Conservation (phyloP, 2,329 filamentous ascomycete species). For the Sclerotinia minor region DNA sequence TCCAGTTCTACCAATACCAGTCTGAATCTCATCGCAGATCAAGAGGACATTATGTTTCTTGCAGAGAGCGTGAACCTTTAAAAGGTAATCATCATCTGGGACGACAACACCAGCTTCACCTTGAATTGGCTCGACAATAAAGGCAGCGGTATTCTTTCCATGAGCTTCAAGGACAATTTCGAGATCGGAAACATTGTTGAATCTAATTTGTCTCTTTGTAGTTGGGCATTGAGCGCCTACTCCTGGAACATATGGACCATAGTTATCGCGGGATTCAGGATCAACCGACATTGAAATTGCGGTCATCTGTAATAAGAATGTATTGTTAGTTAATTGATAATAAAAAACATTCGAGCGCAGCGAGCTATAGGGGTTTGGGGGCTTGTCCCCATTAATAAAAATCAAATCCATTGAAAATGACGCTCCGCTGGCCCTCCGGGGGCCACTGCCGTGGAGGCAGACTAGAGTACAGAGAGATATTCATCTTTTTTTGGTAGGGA, state of each 20-base stretch:
- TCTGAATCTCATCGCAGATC: slow-evolving; percentile 99
- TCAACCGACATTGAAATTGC: slow-evolving; percentile 95
- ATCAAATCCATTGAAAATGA: not conserved
- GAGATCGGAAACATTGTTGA: slow-evolving; percentile 81
- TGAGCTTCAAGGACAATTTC: slow-evolving; percentile 77
- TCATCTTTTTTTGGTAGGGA: not conserved
- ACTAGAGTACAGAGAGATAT: not conserved
- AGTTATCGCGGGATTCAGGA: slow-evolving; percentile 90
- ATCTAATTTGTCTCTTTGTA: slow-evolving; percentile 76
- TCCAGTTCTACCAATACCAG: slow-evolving; percentile 91
- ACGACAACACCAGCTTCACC: slow-evolving; percentile 97
- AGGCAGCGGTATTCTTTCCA: slow-evolving; percentile 83
- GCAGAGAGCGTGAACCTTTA: slow-evolving; percentile 78
- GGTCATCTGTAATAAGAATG: slow-evolving; percentile 57
- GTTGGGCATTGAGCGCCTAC: slow-evolving; percentile 76
- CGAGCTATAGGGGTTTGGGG: slow-evolving; percentile 17
- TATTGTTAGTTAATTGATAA: not conserved
- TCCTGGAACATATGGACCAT: slow-evolving; percentile 90
- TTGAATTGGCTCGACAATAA: slow-evolving; percentile 95
- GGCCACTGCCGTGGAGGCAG: slow-evolving; percentile 10
- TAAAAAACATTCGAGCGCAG: not conserved
- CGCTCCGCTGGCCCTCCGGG: slow-evolving; percentile 17
- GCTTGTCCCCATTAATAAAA: not conserved
- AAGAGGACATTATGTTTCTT: slow-evolving; percentile 93
- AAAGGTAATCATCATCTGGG: slow-evolving; percentile 84